Base-by-base conservation (phyloP, 495 filamentous ascomycete genomes). In the Bathelium albidoporum region DNA sequence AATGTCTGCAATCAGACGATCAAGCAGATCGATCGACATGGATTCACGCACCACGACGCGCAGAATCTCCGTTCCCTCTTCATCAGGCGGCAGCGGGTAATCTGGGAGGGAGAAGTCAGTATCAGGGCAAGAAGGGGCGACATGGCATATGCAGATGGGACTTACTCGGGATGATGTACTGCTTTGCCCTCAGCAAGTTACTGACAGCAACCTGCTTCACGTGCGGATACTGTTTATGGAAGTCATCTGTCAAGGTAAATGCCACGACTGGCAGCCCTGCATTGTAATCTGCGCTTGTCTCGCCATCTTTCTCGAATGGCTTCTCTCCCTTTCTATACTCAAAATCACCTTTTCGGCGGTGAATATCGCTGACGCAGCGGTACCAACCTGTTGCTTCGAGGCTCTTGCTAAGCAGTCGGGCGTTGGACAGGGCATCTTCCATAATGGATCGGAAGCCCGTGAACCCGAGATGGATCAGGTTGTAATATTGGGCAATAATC, bases 401-500 rank as follows among this genome's bases (percentile, higher is more conserved):
- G n/a, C 79, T 79, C 61, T 85, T 84, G 52, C 83, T 86, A 4
- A 91, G 75, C 0, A 88, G 72, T 1, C 87, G 79, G 0, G 88
- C 87, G 62, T 89, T 89, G 34, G 80, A 69, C n/a, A 91, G 74
- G 64, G 84, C 82, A 67, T 87, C 89, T 66, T 87, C 84, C 84
- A 90, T 88, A 64, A 89, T 81, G 36, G 77, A 71, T 49, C 75
- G 78, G 70, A 84, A 91, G 28, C 88, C 88, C 0, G 76, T 73
- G 72, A 83, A 85, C 3, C 88, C 88, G 4, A 91, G 81, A 66
- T 88, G 85, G 59, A 90, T 85, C 16, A 90, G 79, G 70, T 90
- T 90, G 72, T 83, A 91, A 71, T 90, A 91, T 70, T 91, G 88
- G 9, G 79, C 87, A 59, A 89, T 82, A 32, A 90, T 79, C 64